Conservation (phyloP, 805 yeast species). For the Wickerhamomyces silvicola region DNA sequence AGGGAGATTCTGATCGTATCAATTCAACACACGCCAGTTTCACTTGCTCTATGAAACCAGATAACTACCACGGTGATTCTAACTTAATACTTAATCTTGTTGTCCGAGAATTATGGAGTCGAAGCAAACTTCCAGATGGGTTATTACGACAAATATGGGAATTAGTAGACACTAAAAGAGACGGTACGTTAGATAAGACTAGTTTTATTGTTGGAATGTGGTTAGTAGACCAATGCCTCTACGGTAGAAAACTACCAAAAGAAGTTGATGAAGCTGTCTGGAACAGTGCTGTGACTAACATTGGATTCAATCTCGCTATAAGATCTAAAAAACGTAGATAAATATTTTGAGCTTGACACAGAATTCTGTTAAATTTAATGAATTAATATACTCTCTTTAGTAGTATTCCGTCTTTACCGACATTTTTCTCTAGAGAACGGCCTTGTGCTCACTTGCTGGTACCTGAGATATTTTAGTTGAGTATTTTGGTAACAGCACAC, state of each 20-base stretch:
- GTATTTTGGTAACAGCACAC: no score
- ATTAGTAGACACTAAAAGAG: constrained; percentile 57
- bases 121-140: constrained; percentile 67
- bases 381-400: no score
- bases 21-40: no score
- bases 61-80: no score
- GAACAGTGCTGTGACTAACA: constrained; percentile 64
- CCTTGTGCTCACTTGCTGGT: no score
- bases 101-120: constrained; percentile 72
- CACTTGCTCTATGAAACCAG: no score
- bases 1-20: constrained; percentile 15
- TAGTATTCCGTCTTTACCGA: no score
- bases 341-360: not conserved
- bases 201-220: constrained; percentile 96
- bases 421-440: no score
- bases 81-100: constrained; percentile 37
- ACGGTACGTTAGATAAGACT: constrained; percentile 70
- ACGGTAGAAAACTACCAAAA: constrained; percentile 85
- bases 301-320: constrained; percentile 31
- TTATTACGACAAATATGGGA: constrained; percentile 60
- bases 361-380: no score
- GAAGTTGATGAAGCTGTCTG: constrained; percentile 64
- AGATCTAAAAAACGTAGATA: constrained; percentile 14
- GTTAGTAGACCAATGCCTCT: constrained; percentile 92
- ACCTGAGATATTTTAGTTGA: no score